Conservation (phyloP, 176 grass and related monocot species). For the Zea luxurians region DNA sequence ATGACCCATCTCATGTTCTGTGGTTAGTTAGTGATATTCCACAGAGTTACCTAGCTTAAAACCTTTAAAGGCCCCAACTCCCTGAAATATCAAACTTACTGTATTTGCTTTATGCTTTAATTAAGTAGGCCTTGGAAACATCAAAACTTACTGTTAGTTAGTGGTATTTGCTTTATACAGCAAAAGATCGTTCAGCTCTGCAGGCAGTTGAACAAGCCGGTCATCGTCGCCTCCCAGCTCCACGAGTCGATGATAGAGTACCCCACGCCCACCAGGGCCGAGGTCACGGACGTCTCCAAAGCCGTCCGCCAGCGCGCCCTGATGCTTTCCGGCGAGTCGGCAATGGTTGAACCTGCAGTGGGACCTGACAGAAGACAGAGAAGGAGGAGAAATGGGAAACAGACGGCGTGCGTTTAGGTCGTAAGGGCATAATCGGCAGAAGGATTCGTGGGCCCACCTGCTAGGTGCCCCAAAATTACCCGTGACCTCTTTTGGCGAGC, state of each 20-base stretch:
- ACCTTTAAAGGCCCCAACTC: not conserved
- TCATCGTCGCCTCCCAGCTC: constrained; percentile 94
- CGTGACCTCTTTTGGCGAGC: no score
- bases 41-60: constrained; percentile 15
- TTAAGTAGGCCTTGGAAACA: not conserved
- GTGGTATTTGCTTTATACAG: constrained; percentile 39
- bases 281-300: constrained; percentile 95
- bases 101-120: not conserved
- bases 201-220: constrained; percentile 95
- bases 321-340: constrained; percentile 99
- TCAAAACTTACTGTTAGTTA: not conserved
- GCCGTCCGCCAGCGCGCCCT: constrained; percentile 88
- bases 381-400: no score
- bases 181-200: constrained; percentile 87
- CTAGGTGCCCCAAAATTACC: no score
- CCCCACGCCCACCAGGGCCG: constrained; percentile 87
- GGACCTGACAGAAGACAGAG: no score
- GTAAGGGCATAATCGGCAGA: no score
- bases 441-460: no score
- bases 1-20: not conserved
- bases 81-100: not conserved
- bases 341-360: constrained; percentile 46
- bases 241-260: constrained; percentile 98
- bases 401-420: no score
- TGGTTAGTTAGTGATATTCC: constrained; percentile 17